Evolutionary conservation across 208 protist species (phyloP).

Genomic region (Acanthamoeba culbertsoni): DNA sequence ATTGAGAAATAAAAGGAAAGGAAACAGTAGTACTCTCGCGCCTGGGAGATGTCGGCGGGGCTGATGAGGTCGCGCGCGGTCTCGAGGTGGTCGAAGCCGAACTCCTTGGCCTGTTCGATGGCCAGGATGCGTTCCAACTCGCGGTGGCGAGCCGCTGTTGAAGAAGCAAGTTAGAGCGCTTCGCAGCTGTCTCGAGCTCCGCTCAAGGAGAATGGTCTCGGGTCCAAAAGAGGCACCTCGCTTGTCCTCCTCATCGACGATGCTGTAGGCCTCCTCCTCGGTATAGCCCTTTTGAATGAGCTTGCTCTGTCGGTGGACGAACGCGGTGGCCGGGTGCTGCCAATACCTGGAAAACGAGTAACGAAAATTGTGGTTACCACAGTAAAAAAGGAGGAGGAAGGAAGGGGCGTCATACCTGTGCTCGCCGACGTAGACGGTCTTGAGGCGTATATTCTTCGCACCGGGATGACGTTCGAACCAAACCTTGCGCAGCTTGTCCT

Average conservation of each 20-base stretch:
- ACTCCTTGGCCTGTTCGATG: constrained; percentile 24
- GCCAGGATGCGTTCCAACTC: not conserved
- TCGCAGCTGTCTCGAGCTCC: not conserved
- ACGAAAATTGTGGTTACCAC: not conserved
- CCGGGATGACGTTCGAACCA: constrained; percentile 21
- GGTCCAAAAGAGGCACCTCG: too few species aligned
- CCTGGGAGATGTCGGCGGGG: not conserved
- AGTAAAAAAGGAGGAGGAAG: not conserved
- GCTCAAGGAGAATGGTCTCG: not conserved
- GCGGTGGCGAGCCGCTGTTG: not conserved
- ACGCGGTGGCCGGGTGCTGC: constrained; percentile 13
- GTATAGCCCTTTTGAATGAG: not conserved
- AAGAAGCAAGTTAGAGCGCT: not conserved
- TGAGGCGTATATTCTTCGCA: not conserved
- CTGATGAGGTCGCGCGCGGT: not conserved
- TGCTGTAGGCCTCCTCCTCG: not conserved
- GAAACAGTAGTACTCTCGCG: not conserved
- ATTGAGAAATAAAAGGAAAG: not conserved
- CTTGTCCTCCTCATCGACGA: not conserved
- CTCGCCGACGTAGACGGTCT: constrained; percentile 14
- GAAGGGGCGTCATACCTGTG: not conserved
- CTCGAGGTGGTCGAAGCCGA: not conserved
- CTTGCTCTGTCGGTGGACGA: constrained; percentile 24
- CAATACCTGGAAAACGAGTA: not conserved
- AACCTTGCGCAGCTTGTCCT: constrained; percentile 6